Evolutionary conservation across 768 basidiomycete genomes (phyloP).

Genomic region (Leucocoprinus sp.): DNA sequence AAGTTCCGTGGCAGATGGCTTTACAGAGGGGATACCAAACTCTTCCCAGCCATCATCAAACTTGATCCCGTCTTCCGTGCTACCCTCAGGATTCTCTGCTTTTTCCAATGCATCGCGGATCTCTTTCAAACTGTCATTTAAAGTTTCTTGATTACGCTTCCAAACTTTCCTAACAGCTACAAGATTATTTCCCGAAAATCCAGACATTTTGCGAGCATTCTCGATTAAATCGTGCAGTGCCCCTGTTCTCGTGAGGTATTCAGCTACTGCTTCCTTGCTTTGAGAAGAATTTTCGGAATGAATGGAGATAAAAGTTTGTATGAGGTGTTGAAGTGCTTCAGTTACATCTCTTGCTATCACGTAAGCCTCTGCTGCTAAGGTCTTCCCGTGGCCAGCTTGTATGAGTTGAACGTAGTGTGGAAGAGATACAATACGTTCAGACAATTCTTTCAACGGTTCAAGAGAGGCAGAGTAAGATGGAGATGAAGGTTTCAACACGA

Average conservation of each 20-base stretch:
- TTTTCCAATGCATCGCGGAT: conserved; percentile 42
- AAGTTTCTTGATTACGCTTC: conserved; percentile 41
- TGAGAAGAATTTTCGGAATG: background rate
- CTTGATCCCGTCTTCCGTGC: conserved; percentile 26
- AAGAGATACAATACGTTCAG: conserved; percentile 39
- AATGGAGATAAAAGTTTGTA: conserved; percentile 30
- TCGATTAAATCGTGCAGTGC: conserved; percentile 56
- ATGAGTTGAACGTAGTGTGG: conserved; percentile 43
- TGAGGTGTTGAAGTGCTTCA: conserved; percentile 34
- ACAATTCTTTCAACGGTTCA: conserved; percentile 44
- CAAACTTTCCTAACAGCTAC: conserved; percentile 49
- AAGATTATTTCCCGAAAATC: conserved; percentile 48
- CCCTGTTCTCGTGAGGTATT: conserved; percentile 49
- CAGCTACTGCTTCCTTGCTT: conserved; percentile 20
- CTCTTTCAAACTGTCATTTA: conserved; percentile 57
- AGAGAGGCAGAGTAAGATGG: conserved; percentile 45
- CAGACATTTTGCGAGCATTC: conserved; percentile 34
- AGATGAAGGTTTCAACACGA: conserved; percentile 51
- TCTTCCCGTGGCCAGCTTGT: conserved; percentile 33
- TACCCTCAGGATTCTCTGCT: conserved; percentile 22
- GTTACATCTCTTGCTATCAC: conserved; percentile 34
- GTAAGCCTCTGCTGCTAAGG: conserved; percentile 37
- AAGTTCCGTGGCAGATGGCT: conserved; percentile 42
- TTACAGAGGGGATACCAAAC: conserved; percentile 43
- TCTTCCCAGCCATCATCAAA: conserved; percentile 60